phyloP scores from a whole-genome alignment of 148 eudicot genomes.

The Spergularia bocconei region DNA sequence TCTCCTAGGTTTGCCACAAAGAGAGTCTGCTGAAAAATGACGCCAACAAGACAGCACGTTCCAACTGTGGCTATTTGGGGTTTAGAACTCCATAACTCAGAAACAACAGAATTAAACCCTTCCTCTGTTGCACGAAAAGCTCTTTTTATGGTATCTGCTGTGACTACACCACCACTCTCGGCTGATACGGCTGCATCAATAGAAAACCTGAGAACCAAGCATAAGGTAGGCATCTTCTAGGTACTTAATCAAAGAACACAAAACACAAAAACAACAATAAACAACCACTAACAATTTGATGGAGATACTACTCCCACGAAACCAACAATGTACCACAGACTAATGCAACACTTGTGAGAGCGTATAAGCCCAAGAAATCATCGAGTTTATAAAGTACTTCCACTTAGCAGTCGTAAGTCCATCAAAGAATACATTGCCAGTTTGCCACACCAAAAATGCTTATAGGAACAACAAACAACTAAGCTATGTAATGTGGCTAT shows the following conservation, averaged over 20 bases:
- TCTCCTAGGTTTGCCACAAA: conserved; percentile 69
- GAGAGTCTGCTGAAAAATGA: conserved; percentile 51
- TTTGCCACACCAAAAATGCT: background rate
- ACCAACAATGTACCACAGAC: background rate
- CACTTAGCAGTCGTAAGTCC: background rate
- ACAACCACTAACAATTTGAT: background rate
- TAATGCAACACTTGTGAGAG: background rate
- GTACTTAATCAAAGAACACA: background rate
- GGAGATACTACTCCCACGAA: background rate
- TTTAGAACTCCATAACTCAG: conserved; percentile 45
- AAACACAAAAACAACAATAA: background rate
- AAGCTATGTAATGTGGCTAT: background rate
- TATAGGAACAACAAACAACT: background rate
- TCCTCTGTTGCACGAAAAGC: conserved; percentile 62
- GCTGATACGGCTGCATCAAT: conserved; percentile 55
- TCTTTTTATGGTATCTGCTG: conserved; percentile 53
- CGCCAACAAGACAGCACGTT: conserved; percentile 68
- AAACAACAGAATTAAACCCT: conserved; percentile 53
- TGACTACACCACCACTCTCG: conserved; percentile 46
- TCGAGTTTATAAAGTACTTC: background rate
- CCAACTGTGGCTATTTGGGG: conserved; percentile 65
- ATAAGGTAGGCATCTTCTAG: conserved; percentile 28
- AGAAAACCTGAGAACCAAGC: conserved; percentile 40
- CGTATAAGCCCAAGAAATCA: background rate
- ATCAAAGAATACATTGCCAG: background rate